Evolutionary conservation across 164 flowering plant species (phyloP).

Genomic region (Vitis vinifera): ASM3070453v1 NC_081821.1:6096501-6097000

Average conservation of each 20-base stretch:
- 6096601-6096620: slow-evolving; percentile 3
- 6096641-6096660: slow-evolving; percentile 38
- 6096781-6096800: slow-evolving; percentile 49
- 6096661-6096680: slow-evolving; percentile 58
- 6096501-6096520: not conserved
- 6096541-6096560: slow-evolving; percentile 4
- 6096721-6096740: slow-evolving; percentile 66
- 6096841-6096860: not conserved
- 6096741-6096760: slow-evolving; percentile 53
- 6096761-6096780: slow-evolving; percentile 38
- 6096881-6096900: not conserved
- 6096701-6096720: slow-evolving; percentile 72
- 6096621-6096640: slow-evolving; percentile 6
- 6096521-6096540: slow-evolving; percentile 3
- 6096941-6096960: too few species aligned
- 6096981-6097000: too few species aligned
- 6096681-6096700: slow-evolving; percentile 62
- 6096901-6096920: not conserved
- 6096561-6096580: not conserved
- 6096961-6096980: too few species aligned
- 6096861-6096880: not conserved
- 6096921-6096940: too few species aligned
- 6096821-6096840: not conserved
- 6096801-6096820: slow-evolving; percentile 12
- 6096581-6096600: not conserved